Evolutionary conservation across 1,139 yeast genomes (phyloP).

Genomic region (Tardiomyces depauwii): DNA sequence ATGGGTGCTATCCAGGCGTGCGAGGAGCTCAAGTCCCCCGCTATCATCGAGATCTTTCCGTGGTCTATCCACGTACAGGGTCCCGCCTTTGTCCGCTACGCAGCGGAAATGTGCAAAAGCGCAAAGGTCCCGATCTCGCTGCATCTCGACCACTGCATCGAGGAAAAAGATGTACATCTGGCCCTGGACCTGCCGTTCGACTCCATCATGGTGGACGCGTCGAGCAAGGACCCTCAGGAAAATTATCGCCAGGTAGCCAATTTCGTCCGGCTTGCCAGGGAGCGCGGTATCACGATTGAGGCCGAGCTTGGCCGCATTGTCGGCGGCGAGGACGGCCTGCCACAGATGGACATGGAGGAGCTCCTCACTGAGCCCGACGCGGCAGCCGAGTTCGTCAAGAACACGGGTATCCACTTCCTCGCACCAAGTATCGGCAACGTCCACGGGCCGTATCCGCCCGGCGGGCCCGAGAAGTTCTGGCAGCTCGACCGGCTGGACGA

Average conservation of each 20-base stretch:
- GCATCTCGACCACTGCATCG: conserved; percentile 20
- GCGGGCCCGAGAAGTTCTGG: conserved; percentile 18
- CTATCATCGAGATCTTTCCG: conserved; percentile 20
- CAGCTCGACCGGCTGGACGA: conserved; percentile 14
- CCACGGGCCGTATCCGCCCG: conserved; percentile 20
- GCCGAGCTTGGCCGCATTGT: conserved; percentile 22
- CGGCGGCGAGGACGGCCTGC: conserved; percentile 22
- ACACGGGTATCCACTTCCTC: conserved; percentile 18
- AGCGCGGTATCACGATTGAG: conserved; percentile 18
- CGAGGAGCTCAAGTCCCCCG: conserved; percentile 17
- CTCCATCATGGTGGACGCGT: conserved; percentile 21
- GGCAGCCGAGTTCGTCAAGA: conserved; percentile 14
- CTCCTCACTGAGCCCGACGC: conserved; percentile 18
- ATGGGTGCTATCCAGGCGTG: conserved; percentile 19
- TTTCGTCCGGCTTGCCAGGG: conserved; percentile 14
- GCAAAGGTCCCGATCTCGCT: conserved; percentile 19
- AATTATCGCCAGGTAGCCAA: conserved; percentile 13
- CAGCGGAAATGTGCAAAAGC: conserved; percentile 14
- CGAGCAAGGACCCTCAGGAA: conserved; percentile 17
- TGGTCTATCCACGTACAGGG: conserved; percentile 21
- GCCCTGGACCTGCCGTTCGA: conserved; percentile 19
- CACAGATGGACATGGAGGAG: conserved; percentile 17
- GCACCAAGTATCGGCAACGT: conserved; percentile 22
- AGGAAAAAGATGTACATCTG: conserved; percentile 13
- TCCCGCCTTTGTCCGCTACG: conserved; percentile 13